These are phyloP conservation scores for Gossypium mustelinum DNA, from an alignment of 345 rosid genomes.

Conservation along the genomic window DNA sequence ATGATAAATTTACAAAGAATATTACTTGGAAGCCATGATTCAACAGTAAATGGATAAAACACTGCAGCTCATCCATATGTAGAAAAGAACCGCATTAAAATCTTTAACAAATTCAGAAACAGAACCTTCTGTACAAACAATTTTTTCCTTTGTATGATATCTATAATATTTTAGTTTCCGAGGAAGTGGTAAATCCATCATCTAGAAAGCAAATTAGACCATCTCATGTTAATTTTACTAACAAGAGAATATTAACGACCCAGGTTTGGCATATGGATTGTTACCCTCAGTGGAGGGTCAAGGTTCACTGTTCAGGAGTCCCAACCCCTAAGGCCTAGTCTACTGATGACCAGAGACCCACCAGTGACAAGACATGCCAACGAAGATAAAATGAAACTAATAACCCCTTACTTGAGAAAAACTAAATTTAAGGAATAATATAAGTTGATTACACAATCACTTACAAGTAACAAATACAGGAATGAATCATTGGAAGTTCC, in stretches of 20 bases:
- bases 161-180: neutral
- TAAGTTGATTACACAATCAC: neutral
- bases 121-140: neutral
- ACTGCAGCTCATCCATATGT: neutral
- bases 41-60: conserved; percentile 1
- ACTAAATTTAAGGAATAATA: neutral
- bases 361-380: neutral
- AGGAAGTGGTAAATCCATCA: neutral
- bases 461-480: neutral
- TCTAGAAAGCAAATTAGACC: neutral
- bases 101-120: neutral
- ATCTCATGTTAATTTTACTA: neutral
- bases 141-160: neutral
- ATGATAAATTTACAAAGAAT: neutral
- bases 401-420: neutral
- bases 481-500: neutral
- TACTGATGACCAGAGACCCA: neutral
- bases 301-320: neutral
- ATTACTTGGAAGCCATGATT: neutral
- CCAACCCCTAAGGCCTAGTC: neutral
- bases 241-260: neutral
- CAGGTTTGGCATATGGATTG: neutral
- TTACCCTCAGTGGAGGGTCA: neutral
- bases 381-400: no score
- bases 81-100: neutral